Evolutionary conservation across 1,284 basidiomycete species (phyloP).

Genomic region (Malassezia arunalokei): DNA sequence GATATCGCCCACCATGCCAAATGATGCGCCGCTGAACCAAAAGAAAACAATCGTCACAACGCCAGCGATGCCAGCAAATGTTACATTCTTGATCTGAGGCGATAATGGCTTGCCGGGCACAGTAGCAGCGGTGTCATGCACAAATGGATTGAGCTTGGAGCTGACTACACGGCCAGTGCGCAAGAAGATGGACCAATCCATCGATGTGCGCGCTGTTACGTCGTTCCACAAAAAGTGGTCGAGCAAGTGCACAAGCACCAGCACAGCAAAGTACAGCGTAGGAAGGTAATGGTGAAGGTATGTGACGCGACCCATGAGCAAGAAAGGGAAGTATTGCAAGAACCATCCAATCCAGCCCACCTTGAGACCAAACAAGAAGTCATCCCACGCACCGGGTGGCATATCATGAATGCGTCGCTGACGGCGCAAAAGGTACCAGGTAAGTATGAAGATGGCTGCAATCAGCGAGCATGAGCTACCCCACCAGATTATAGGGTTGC

Average conservation of each 20-base stretch:
- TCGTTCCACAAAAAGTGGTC: slow-evolving; percentile 63
- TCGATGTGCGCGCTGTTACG: slow-evolving; percentile 33
- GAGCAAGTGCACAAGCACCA: slow-evolving; percentile 77
- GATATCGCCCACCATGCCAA: slow-evolving; percentile 75
- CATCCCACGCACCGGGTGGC: slow-evolving; percentile 75
- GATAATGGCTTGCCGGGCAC: slow-evolving; percentile 47
- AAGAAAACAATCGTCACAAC: slow-evolving; percentile 68
- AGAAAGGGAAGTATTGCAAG: slow-evolving; percentile 81
- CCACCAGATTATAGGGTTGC: slow-evolving; percentile 90
- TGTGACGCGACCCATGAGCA: slow-evolving; percentile 75
- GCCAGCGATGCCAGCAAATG: slow-evolving; percentile 57
- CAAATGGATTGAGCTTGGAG: slow-evolving; percentile 1
- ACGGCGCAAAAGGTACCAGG: slow-evolving; percentile 64
- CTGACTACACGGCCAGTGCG: slow-evolving; percentile 2
- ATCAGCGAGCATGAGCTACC: slow-evolving; percentile 59
- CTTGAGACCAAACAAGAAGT: slow-evolving; percentile 84
- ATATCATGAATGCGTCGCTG: slow-evolving; percentile 86
- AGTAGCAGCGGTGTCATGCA: slow-evolving; percentile 1
- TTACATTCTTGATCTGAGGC: slow-evolving; percentile 57
- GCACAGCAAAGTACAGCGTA: slow-evolving; percentile 84
- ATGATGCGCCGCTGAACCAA: slow-evolving; percentile 83
- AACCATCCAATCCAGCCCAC: slow-evolving; percentile 82
- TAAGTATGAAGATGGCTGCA: slow-evolving; percentile 53
- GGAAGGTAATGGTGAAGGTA: slow-evolving; percentile 52
- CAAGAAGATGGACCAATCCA: slow-evolving; percentile 3